phyloP scores from a whole-genome alignment of 352 stramenopile species.

The Globisporangium cylindrosporum region DNA sequence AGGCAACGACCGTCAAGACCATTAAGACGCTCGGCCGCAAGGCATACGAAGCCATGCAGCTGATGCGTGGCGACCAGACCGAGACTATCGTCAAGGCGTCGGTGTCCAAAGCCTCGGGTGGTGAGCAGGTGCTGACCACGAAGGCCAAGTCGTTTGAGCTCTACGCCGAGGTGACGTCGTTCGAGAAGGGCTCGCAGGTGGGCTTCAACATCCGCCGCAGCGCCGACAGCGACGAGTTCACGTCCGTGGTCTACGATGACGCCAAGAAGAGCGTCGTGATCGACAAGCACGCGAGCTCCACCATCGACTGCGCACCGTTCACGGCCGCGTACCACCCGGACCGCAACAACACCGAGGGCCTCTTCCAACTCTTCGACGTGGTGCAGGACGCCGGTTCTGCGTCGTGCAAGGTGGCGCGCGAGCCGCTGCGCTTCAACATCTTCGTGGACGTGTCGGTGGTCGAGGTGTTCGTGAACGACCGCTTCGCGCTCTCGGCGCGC shows the following conservation, averaged over 20 bases:
- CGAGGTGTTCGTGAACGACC: conserved; percentile 72
- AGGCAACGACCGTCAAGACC: conserved; percentile 38
- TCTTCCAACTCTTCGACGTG: conserved; percentile 64
- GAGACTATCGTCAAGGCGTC: conserved; percentile 27
- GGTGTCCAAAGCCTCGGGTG: conserved; percentile 20
- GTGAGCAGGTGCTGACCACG: conserved; percentile 18
- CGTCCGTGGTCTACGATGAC: conserved; percentile 64
- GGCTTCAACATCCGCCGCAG: conserved; percentile 60
- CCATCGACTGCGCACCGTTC: conserved; percentile 43
- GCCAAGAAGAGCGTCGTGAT: conserved; percentile 56
- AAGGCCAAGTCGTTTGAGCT: conserved; percentile 28
- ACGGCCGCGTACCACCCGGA: conserved; percentile 31
- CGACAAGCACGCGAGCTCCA: conserved; percentile 49
- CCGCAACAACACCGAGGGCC: conserved; percentile 32
- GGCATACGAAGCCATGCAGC: conserved; percentile 40
- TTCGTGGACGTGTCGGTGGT: conserved; percentile 72
- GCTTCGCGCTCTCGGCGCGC: conserved; percentile 58
- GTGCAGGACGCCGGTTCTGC: conserved; percentile 23
- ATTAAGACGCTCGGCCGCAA: conserved; percentile 63
- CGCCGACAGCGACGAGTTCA: conserved; percentile 41
- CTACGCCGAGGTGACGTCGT: conserved; percentile 44
- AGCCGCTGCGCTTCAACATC: conserved; percentile 55
- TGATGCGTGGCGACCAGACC: conserved; percentile 42
- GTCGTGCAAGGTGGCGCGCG: conserved; percentile 34
- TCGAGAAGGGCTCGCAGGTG: conserved; percentile 53